A percentile compares a stretch with the other conserved stretches of the same genome.
Conservation (phyloP, 805 yeast species). For the Priceomyces carsonii region DNA sequence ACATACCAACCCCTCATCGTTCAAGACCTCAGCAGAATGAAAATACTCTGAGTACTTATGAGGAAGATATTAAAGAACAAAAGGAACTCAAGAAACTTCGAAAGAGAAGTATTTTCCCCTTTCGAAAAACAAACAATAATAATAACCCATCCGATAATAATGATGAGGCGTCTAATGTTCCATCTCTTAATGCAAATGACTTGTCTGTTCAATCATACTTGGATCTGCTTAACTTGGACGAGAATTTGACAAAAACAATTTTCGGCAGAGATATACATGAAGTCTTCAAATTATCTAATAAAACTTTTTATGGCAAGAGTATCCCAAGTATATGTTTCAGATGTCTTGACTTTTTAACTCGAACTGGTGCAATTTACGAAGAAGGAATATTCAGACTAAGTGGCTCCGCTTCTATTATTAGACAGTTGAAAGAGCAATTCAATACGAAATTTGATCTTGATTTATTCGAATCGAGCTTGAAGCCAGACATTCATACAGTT, state of each 20-base stretch:
- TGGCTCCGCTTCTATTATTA: constrained; percentile 81
- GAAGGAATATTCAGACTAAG: constrained; percentile 91
- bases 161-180: constrained; percentile 1
- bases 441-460: constrained; percentile 71
- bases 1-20: too few relatives aligned
- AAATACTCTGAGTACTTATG: too few relatives aligned
- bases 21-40: too few relatives aligned
- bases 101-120: constrained; percentile 63
- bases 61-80: constrained; percentile 8
- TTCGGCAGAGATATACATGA: constrained; percentile 67
- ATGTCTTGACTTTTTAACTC: constrained; percentile 67
- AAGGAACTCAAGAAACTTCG: constrained; percentile 47
- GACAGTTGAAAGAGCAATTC: constrained; percentile 66
- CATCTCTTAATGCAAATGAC: constrained; percentile 10
- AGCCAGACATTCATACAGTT: constrained; percentile 79
- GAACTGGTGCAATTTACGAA: constrained; percentile 71
- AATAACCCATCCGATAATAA: constrained; percentile 3
- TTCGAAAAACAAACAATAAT: constrained; percentile 34
- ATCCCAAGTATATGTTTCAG: constrained; percentile 78
- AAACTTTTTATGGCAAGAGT: constrained; percentile 41
- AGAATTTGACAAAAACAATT: constrained; percentile 38
- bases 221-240: constrained; percentile 36
- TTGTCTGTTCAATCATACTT: constrained; percentile 29
- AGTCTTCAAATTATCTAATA: constrained; percentile 54
- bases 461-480: constrained; percentile 45